Evolutionary conservation across 345 rosid species (phyloP).

Genomic region (Citrus sp.): DNA sequence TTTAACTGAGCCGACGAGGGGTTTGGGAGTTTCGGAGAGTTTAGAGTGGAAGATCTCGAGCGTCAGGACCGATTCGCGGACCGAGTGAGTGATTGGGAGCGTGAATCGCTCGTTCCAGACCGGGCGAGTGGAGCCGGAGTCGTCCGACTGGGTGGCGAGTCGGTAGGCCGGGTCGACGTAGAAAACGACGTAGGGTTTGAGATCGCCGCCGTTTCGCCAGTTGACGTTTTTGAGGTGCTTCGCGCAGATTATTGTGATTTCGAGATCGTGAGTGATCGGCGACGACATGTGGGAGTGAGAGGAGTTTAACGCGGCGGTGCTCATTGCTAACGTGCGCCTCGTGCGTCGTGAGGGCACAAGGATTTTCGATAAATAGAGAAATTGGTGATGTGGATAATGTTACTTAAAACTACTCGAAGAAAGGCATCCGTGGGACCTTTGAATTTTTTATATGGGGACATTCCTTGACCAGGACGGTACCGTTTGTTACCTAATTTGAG

Average conservation of each 20-base stretch:
- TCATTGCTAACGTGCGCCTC: conserved; percentile 26
- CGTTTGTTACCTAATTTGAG: not conserved
- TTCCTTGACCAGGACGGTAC: not conserved
- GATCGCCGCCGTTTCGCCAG: conserved; percentile 61
- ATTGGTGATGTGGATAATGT: not conserved
- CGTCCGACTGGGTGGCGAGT: conserved; percentile 49
- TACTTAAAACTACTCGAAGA: not conserved
- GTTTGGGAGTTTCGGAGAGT: conserved; percentile 46
- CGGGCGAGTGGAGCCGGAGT: conserved; percentile 40
- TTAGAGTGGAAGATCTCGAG: conserved; percentile 50
- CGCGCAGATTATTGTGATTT: conserved; percentile 43
- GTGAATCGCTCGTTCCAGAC: conserved; percentile 56
- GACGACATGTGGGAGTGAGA: conserved; percentile 34
- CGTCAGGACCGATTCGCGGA: conserved; percentile 45
- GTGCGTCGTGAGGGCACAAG: not conserved
- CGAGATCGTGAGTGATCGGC: conserved; percentile 31
- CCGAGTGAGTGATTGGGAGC: conserved; percentile 41
- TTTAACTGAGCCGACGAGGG: conserved; percentile 55
- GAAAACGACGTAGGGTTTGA: conserved; percentile 52
- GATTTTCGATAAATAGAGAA: not conserved
- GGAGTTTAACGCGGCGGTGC: conserved; percentile 32
- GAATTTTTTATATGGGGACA: not conserved
- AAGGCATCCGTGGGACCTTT: not conserved
- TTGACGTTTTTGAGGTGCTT: conserved; percentile 65
- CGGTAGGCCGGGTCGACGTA: conserved; percentile 45